These are phyloP conservation scores for Wickerhamia fluorescens DNA, from an alignment of 805 yeast genomes.

Conservation along the genomic window DNA sequence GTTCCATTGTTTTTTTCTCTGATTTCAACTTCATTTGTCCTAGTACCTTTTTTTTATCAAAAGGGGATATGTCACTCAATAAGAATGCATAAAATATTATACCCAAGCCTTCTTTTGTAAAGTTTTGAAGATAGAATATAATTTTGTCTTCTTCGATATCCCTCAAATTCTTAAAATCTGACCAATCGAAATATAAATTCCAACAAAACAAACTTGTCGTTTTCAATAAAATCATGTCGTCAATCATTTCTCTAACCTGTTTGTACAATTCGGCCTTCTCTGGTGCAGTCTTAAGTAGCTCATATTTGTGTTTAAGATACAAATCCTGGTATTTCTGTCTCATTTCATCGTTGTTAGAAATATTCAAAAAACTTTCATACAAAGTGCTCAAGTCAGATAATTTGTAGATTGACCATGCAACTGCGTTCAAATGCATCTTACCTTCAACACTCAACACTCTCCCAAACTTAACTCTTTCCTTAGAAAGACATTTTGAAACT, in stretches of 20 bases:
- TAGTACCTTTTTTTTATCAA: slow-evolving; percentile 23
- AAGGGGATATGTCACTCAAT: slow-evolving; percentile 63
- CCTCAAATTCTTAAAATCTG: slow-evolving; percentile 46
- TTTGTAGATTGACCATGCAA: slow-evolving; percentile 41
- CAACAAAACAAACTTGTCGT: slow-evolving; percentile 61
- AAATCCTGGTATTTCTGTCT: slow-evolving; percentile 57
- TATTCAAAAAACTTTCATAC: slow-evolving; percentile 50
- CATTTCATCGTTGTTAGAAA: slow-evolving; percentile 49
- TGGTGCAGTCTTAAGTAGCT: slow-evolving; percentile 49
- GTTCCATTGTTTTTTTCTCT: slow-evolving; percentile 9
- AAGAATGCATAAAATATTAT: slow-evolving; percentile 55
- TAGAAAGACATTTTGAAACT: slow-evolving; percentile 31
- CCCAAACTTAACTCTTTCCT: slow-evolving; percentile 44
- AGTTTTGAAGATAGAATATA: slow-evolving; percentile 45
- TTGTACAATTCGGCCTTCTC: slow-evolving; percentile 31
- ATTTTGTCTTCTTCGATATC: slow-evolving; percentile 42
- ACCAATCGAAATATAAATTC: slow-evolving; percentile 69
- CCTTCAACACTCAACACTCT: slow-evolving; percentile 36
- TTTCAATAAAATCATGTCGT: slow-evolving; percentile 66
- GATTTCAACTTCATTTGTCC: slow-evolving; percentile 7
- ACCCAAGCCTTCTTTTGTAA: slow-evolving; percentile 57
- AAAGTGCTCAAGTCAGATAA: slow-evolving; percentile 46
- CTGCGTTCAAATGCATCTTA: slow-evolving; percentile 27
- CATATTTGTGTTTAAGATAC: slow-evolving; percentile 49
- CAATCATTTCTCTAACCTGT: slow-evolving; percentile 49